These are phyloP conservation scores for Aspergillus neoniger DNA, from an alignment of 2,329 filamentous ascomycete genomes.

Conservation along the genomic window DNA sequence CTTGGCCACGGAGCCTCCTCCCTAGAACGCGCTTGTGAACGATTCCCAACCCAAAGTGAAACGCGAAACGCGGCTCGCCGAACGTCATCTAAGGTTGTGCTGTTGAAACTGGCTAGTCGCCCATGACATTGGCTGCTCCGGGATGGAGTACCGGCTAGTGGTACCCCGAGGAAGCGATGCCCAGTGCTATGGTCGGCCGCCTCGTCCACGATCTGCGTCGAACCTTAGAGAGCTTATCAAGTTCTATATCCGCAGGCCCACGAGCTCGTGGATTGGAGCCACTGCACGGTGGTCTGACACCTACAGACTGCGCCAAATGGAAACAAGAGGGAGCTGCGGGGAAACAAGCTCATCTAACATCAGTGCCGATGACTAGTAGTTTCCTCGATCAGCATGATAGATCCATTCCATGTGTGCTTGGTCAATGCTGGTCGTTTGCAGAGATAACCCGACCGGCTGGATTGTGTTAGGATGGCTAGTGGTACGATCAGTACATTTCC, in stretches of 20 bases:
- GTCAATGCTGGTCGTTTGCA: background rate
- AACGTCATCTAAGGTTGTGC: background rate
- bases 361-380: background rate
- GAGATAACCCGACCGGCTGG: background rate
- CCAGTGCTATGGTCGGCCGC: background rate
- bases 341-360: no score
- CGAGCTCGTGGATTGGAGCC: background rate
- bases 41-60: background rate
- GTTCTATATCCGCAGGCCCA: background rate
- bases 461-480: background rate
- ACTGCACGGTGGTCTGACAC: background rate
- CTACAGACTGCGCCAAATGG: background rate
- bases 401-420: background rate
- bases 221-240: background rate
- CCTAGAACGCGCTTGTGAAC: background rate
- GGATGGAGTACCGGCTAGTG: background rate
- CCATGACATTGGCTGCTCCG: background rate
- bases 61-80: background rate
- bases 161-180: background rate
- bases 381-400: background rate
- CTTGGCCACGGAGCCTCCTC: background rate
- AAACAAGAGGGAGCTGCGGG: no score
- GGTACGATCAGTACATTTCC: background rate
- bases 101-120: background rate
- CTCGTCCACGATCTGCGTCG: background rate